Conservation (phyloP, 108 stramenopile genomes). For the Skeletonema menzelii region DNA sequence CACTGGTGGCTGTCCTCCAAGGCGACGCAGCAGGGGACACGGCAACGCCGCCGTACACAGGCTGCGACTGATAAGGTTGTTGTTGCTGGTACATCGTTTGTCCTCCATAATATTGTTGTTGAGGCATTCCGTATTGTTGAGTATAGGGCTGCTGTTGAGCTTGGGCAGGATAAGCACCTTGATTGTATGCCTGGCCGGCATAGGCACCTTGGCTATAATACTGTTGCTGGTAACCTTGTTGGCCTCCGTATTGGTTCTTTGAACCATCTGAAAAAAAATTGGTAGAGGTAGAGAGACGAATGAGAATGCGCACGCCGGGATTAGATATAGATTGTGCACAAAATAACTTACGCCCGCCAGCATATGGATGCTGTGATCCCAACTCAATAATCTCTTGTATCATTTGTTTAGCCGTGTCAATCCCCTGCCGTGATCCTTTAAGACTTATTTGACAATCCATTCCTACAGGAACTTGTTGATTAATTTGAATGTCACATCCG, state of each 20-base stretch:
- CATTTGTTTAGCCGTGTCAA: conserved; percentile 85
- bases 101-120: conserved; percentile 35
- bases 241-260: conserved; percentile 35
- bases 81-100: conserved; percentile 50
- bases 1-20: conserved; percentile 70
- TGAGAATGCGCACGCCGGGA: not conserved
- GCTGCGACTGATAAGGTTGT: conserved; percentile 52
- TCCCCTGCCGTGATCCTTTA: conserved; percentile 71
- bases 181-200: conserved; percentile 36
- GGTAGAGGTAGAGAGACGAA: not conserved
- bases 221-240: conserved; percentile 45
- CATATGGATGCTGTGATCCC: conserved; percentile 87
- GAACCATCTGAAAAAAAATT: conserved; percentile 20
- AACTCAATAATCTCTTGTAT: conserved; percentile 84
- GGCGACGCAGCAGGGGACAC: conserved; percentile 35
- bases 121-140: conserved; percentile 44
- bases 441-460: conserved; percentile 83
- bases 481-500: conserved; percentile 90
- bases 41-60: not conserved
- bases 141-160: conserved; percentile 52
- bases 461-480: conserved; percentile 86
- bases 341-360: conserved; percentile 58
- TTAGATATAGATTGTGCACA: not conserved
- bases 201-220: conserved; percentile 35
- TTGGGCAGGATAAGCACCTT: conserved; percentile 24